A percentile compares a stretch with the other conserved stretches of the same genome.
phyloP scores from a whole-genome alignment of 169 alveolate genomes.

The Pseudocohnilembus persalinus region DNA sequence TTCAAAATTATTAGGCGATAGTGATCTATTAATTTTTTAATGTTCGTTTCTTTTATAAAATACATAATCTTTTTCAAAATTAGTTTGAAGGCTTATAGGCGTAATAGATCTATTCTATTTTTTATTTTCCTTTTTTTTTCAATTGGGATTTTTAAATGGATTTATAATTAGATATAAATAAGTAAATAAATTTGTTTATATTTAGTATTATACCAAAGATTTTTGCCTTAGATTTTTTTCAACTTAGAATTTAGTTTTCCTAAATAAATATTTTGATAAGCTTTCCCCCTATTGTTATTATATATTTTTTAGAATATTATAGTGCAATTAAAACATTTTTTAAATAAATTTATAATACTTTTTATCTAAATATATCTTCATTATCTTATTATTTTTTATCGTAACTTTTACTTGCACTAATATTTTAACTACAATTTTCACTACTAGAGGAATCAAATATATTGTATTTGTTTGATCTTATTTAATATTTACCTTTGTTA shows the following conservation, averaged over 20 bases:
- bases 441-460: neutral
- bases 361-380: neutral
- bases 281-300: neutral
- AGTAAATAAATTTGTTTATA: no score
- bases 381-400: neutral
- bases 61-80: neutral
- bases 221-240: neutral
- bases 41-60: no score
- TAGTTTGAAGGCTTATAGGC: neutral
- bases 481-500: no score
- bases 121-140: no score
- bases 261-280: neutral
- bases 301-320: neutral
- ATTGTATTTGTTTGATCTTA: neutral
- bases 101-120: no score
- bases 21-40: no score
- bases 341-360: neutral
- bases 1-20: no score
- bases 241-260: neutral
- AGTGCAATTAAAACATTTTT: neutral
- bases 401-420: neutral
- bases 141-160: neutral
- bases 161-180: no score
- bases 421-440: no score
- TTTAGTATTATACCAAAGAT: neutral